Evolutionary conservation across 208 protist genomes (phyloP).

Genomic region (Crithidia acanthocephali): DNA sequence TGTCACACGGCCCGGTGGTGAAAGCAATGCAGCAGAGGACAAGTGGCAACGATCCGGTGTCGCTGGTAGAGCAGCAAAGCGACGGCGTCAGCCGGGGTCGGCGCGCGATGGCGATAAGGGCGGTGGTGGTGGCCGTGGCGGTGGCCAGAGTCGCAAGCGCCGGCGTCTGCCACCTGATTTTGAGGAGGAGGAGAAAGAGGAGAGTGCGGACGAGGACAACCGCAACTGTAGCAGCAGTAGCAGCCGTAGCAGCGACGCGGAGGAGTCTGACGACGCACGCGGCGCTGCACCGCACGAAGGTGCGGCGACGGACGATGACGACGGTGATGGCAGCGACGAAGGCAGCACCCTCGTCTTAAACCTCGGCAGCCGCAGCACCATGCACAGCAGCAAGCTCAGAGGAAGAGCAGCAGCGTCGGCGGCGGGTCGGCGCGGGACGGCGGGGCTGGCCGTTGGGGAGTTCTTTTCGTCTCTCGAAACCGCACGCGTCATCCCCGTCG

Average conservation of each 20-base stretch:
- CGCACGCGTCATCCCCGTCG: conserved; percentile 18
- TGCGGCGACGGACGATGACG: neutral
- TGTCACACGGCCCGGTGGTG: conserved; percentile 1
- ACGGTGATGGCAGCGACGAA: neutral
- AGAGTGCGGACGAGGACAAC: neutral
- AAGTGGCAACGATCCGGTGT: no score
- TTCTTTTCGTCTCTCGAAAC: conserved; percentile 8
- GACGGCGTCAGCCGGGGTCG: no score
- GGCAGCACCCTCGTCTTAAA: conserved; percentile 8
- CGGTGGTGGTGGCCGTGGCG: neutral
- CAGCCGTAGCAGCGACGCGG: neutral
- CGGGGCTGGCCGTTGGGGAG: neutral
- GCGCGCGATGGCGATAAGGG: neutral
- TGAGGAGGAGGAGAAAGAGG: neutral
- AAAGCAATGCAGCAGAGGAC: neutral
- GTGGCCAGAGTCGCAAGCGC: neutral
- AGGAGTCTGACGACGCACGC: neutral
- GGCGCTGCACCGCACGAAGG: neutral
- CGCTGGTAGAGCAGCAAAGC: no score
- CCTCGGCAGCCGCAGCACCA: conserved; percentile 1
- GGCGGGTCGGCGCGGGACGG: neutral
- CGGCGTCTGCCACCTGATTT: neutral
- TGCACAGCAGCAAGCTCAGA: neutral
- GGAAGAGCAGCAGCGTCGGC: neutral
- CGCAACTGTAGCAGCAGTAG: neutral